Conservation (phyloP, 2,329 filamentous ascomycete genomes). For the Acrocalymma vagum region DNA sequence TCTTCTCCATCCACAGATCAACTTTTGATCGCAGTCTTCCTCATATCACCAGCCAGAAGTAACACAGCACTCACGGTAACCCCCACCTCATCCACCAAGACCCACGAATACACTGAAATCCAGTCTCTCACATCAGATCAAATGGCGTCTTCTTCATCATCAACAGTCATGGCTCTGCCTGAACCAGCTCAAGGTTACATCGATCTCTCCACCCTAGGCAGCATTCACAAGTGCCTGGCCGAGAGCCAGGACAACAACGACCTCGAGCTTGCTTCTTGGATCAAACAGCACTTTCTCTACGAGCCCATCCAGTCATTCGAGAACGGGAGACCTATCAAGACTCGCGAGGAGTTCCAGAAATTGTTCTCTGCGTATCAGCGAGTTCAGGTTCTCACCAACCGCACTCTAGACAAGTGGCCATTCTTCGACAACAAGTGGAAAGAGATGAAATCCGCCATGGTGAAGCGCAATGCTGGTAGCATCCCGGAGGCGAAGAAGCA, state of each 20-base stretch:
- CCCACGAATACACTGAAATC: no score
- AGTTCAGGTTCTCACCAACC: slow-evolving; percentile 35
- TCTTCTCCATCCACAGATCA: no score
- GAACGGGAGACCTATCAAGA: slow-evolving; percentile 21
- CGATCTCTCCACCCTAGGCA: slow-evolving; percentile 27
- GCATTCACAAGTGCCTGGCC: slow-evolving; percentile 29
- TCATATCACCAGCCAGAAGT: no score
- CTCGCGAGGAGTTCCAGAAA: slow-evolving; percentile 27
- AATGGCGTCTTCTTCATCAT: no score
- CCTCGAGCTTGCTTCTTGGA: slow-evolving; percentile 27
- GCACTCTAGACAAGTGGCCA: slow-evolving; percentile 42
- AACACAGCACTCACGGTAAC: no score
- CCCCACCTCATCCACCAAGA: no score
- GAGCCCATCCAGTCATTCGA: slow-evolving; percentile 11
- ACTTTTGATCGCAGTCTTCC: no score
- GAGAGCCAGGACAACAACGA: slow-evolving; percentile 31
- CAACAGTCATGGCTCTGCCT: slow-evolving; percentile 16
- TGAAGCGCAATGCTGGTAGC: slow-evolving; percentile 27
- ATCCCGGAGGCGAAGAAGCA: background rate
- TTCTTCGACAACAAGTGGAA: slow-evolving; percentile 36
- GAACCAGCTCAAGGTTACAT: slow-evolving; percentile 29
- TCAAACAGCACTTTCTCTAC: slow-evolving; percentile 30
- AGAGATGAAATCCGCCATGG: slow-evolving; percentile 24
- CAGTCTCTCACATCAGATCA: no score
- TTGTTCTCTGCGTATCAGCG: slow-evolving; percentile 39